Evolutionary conservation across 2,329 filamentous ascomycete species (phyloP), one percentile per base, ranked within the genome.

Genomic region (Chrysoporthe puriensis): DNA sequence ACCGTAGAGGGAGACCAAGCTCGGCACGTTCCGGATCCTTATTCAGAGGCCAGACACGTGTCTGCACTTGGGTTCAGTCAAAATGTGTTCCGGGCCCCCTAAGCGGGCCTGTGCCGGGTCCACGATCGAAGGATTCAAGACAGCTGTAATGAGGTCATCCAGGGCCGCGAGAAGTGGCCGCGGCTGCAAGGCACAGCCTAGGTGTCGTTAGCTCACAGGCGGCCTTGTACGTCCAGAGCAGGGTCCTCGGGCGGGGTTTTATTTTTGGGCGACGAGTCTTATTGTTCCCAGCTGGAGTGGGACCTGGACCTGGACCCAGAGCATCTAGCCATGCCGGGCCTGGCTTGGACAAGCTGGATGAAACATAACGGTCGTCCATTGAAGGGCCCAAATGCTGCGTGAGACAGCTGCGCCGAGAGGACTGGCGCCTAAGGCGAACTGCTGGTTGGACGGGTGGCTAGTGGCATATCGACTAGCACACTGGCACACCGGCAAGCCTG

Each of bases 341-440:
- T 54, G 50, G 50, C 50, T 14, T 14, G n/a, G 58, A 42, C 43
- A 32, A 18, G 58, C 14, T 46, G 26, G 46, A 63, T 63, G 61
- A 54, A 63, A 63, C 61, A 61, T 34, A 61, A 26, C 13, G n/a
- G 18, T 36, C 21, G n/a, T 32, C 60, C 46, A 52, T 14, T 36
- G 34, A 50, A 50, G 44, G 34, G 32, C 44, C 60, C 18, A 11
- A 13, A 32, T 9, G 44, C n/a, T 36, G 34, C 21, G 26, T 50
- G 60, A 36, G 18, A 50, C 43, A 62, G 32, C 44, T 9, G 34
- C 32, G 46, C 43, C 42, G 43, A 50, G 43, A 43, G n/a, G 48
- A 50, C 34, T 46, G 62, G 62, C 62, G 62, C 52, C 40, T 64
- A 64, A 40, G 52, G 32, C 36, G 62, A 34, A 57, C 26, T 44